Evolutionary conservation across 257 asterid genomes (phyloP).

Genomic region (Salvia rosmarinus): DNA sequence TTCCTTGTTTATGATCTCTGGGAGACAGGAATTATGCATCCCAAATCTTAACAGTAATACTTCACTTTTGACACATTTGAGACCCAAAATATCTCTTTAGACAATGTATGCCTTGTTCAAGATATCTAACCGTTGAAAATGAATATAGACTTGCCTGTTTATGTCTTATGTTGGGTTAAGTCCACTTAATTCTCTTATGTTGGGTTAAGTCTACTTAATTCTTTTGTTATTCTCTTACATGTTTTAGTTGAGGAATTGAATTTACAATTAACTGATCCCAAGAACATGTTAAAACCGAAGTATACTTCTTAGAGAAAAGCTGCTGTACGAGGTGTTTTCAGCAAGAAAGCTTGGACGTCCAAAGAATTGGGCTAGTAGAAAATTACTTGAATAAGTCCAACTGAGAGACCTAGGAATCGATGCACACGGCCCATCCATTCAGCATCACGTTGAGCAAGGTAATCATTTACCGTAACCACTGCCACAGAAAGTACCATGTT

Average conservation of each 20-base stretch:
- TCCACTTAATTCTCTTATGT: neutral
- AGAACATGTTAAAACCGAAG: neutral
- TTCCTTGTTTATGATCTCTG: neutral
- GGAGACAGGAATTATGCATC: constrained; percentile 10
- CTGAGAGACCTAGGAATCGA: constrained; percentile 95
- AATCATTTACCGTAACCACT: constrained; percentile 97
- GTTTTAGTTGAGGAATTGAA: constrained; percentile 6
- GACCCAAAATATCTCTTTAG: neutral
- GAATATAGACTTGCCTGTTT: neutral
- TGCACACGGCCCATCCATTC: constrained; percentile 99
- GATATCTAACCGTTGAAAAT: constrained; percentile 19
- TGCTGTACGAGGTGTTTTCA: neutral
- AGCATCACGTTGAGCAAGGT: constrained; percentile 98
- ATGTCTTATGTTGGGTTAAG: neutral
- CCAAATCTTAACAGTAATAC: constrained; percentile 2
- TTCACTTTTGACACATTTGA: constrained; percentile 16
- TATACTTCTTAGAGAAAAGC: constrained; percentile 12
- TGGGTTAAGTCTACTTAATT: neutral
- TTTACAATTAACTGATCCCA: constrained; percentile 2
- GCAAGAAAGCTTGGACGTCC: constrained; percentile 2
- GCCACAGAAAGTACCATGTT: constrained; percentile 39
- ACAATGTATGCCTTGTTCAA: constrained; percentile 9
- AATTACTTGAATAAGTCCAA: constrained; percentile 95
- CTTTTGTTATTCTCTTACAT: constrained; percentile 1
- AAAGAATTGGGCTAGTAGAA: constrained; percentile 22